Conservation (phyloP, 768 basidiomycete genomes). For the Gloeopeniophorella convolvens region DNA sequence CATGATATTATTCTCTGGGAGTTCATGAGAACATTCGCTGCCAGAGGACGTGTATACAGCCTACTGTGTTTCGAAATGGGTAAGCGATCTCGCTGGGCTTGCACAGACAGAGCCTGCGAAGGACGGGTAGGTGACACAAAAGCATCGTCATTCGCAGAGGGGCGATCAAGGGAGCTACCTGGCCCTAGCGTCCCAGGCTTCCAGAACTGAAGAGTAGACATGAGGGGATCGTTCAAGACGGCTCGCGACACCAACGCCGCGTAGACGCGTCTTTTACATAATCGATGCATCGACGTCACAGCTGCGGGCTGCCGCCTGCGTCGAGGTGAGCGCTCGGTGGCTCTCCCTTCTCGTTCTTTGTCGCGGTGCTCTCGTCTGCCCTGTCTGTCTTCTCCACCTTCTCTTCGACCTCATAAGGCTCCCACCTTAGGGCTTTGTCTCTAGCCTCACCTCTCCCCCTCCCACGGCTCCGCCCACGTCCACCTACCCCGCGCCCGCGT, state of each 20-base stretch:
- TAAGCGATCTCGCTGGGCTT: slow-evolving; percentile 70
- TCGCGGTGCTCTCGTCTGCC: not conserved
- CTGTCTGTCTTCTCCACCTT: not conserved
- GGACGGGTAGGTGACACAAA: slow-evolving; percentile 60
- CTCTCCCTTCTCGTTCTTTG: slow-evolving; percentile 8
- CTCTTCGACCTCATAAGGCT: not conserved
- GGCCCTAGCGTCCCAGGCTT: slow-evolving; percentile 82
- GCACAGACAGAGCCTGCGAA: slow-evolving; percentile 52
- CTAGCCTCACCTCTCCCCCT: slow-evolving; percentile 9
- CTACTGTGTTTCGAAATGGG: slow-evolving; percentile 89
- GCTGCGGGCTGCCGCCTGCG: no score
- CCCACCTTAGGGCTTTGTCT: not conserved
- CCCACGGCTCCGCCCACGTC: slow-evolving; percentile 12
- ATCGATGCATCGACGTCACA: no score
- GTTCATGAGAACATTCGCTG: not conserved
- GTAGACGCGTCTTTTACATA: no score
- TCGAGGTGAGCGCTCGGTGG: no score
- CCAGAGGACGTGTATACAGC: slow-evolving; percentile 22
- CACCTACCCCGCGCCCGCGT: slow-evolving; percentile 3
- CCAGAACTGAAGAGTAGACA: slow-evolving; percentile 71
- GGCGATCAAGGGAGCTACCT: slow-evolving; percentile 83
- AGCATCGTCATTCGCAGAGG: slow-evolving; percentile 66
- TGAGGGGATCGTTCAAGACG: slow-evolving; percentile 20
- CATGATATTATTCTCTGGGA: slow-evolving; percentile 66
- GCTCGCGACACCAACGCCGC: no score